Evolutionary conservation across 192 early-diverging fungal genomes (phyloP), one percentile per base, ranked within the genome.

Genomic region (Geranomyces variabilis): DNA sequence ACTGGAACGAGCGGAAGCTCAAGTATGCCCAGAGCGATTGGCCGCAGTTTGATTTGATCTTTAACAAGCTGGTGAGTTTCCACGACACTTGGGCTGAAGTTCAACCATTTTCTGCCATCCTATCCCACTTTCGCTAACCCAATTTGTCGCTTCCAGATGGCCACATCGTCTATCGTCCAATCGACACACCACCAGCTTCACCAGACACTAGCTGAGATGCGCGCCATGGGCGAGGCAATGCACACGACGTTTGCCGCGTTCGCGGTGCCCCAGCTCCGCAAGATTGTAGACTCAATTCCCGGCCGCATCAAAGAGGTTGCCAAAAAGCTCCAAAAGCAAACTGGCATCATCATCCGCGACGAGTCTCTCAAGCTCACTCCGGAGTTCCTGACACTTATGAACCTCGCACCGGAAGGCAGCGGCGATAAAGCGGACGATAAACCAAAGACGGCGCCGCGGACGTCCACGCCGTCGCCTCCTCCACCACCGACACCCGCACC

Each of bases 261-360:
- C 41, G 49, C 70, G 65, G 69, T 81, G 10, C 36, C 51, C 49
- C 70, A 83, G 66, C 44, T 86, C n/a, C 63, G 75, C 9, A 69
- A 66, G 56, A 70, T 85, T 47, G 78, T 85, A 15, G 36, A 78
- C 41, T 33, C 64, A 22, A 80, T 86, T 74, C 84, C 84, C 33
- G 59, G 55, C 19, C 64, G 74, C 28, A 84, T 86, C 70, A 81
- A 80, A 69, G 69, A 73, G 9, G 78, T 83, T 15, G 77, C 72
- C 36, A 69, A 70, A 74, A 64, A 74, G 31, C 49, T 86, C 34
- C 57, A 83, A 49, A 69, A 80, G 33, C 46, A 72, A 33, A 75
- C 57, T 17, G 84, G 84, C 10, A 86, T 86, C 66, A 83, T 86
- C 60, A 83, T 86, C 51, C 57, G 71, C 56, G 81, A 84, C 24